Base-by-base conservation (phyloP, 441 rosid genomes). In the Sinapis alba region DNA sequence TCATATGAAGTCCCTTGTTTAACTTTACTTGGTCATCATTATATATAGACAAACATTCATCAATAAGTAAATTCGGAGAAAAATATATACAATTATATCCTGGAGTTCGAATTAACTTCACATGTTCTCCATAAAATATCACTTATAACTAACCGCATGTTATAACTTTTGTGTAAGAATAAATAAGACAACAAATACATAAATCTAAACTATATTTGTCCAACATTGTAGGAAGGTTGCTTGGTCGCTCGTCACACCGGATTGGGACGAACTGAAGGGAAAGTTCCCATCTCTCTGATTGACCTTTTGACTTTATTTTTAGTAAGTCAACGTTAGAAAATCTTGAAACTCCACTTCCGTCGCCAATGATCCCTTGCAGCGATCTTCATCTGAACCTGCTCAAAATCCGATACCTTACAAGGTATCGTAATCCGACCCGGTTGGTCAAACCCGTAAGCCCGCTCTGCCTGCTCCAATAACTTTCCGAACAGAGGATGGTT, bases 401-500 rank as follows among this genome's bases (percentile, higher is more conserved):
- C 93, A 62, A 91, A 88, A 80, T 90, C 89, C 67, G 94, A 86
- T 13, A 86, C 71, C 57, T 83, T 76, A 62, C 93, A 88, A 0
- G 96, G 97, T 24, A 91, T 71, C 32, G 64, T 84, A 61, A 89
- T 86, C 82, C 89, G 86, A 62, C 93, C 91, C 53, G 87, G 81
- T 68, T 89, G 90, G 9, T 89, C 62, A 60, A 83, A 86, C 77
- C 96, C 96, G 81, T 87, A 80, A 27, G 75, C 88, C 79, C 79
- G 81, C 86, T 91, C 92, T 47, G 93, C 79, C 65, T 90, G 88
- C 75, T 83, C 83, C 69, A 90, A 62, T 78, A 87, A 79, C 75
- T 86, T 85, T 11, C 84, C 87, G 27, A 89, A 91, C 78, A 90
- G 76, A 53, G 90, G 97, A 70, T 84, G 97, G 80, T 88, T 87